phyloP scores from a whole-genome alignment of 192 early-diverging fungal genomes.

The Chytriomyces hyalinus region DNA sequence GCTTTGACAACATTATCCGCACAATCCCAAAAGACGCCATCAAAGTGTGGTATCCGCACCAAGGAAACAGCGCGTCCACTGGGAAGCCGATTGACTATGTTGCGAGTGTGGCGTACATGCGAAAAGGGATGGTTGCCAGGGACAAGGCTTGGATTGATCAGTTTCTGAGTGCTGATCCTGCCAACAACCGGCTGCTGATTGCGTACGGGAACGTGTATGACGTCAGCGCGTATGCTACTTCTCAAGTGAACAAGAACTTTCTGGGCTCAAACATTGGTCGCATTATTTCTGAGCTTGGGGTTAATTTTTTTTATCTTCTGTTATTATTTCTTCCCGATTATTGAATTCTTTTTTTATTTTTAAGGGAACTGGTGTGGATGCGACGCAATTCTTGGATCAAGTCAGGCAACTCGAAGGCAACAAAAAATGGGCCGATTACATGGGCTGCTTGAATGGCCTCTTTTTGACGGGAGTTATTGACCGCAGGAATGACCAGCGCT shows the following conservation, averaged over 20 bases:
- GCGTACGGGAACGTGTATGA: conserved; percentile 54
- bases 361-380: conserved; percentile 9
- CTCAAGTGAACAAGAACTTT: conserved; percentile 1
- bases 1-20: conserved; percentile 44
- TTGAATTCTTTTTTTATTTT: conserved; percentile 19
- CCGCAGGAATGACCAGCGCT: conserved; percentile 72
- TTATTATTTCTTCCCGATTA: background rate
- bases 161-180: conserved; percentile 22
- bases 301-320: conserved; percentile 8
- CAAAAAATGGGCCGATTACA: conserved; percentile 42
- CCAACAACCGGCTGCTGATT: conserved; percentile 39
- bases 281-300: conserved; percentile 10
- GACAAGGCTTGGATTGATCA: conserved; percentile 20
- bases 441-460: conserved; percentile 76
- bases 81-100: conserved; percentile 35
- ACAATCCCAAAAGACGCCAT: conserved; percentile 21
- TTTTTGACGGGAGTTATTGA: conserved; percentile 84
- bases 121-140: conserved; percentile 36
- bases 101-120: conserved; percentile 2
- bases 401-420: conserved; percentile 15
- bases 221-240: conserved; percentile 32
- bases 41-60: conserved; percentile 35
- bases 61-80: conserved; percentile 21
- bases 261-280: conserved; percentile 28
- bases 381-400: conserved; percentile 32